A percentile compares a stretch with the other conserved stretches of the same genome.
These are phyloP conservation scores for Fusarium paranaense DNA, from an alignment of 2,329 filamentous ascomycete species.

Conservation along the genomic window DNA sequence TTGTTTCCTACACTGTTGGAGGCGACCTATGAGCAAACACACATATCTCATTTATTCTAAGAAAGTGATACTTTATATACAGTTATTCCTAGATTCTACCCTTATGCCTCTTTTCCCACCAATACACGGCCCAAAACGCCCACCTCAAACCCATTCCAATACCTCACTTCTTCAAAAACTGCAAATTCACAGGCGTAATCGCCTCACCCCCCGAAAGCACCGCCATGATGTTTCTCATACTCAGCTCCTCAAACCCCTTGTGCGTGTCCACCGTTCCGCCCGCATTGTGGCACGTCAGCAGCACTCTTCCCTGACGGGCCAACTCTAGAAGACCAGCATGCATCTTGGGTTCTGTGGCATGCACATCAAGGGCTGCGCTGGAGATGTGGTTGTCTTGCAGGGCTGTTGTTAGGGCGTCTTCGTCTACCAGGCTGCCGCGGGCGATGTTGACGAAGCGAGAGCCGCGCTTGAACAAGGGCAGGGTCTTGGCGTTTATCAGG, in stretches of 20 bases:
- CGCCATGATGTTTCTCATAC: slow-evolving; percentile 74
- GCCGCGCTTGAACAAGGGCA: slow-evolving; percentile 65
- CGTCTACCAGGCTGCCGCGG: slow-evolving; percentile 72
- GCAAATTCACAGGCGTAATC: slow-evolving; percentile 72
- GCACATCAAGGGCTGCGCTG: slow-evolving; percentile 72
- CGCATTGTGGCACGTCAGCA: slow-evolving; percentile 76
- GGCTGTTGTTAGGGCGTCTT: slow-evolving; percentile 70
- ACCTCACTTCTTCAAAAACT: slow-evolving; percentile 54
- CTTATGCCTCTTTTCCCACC: background rate
- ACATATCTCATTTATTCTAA: background rate
- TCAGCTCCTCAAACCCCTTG: slow-evolving; percentile 73
- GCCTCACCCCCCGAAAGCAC: slow-evolving; percentile 64
- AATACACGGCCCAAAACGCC: slow-evolving; percentile 7
- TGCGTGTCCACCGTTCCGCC: slow-evolving; percentile 75
- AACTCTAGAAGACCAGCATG: slow-evolving; percentile 58
- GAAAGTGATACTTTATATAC: background rate
- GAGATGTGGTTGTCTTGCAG: slow-evolving; percentile 63
- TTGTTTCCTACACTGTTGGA: background rate
- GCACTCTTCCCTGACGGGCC: slow-evolving; percentile 57
- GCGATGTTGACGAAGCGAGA: slow-evolving; percentile 74
- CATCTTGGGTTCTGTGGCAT: slow-evolving; percentile 69
- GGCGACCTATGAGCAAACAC: background rate
- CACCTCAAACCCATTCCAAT: background rate
- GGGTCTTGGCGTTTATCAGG: slow-evolving; percentile 60
- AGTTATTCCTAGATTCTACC: background rate